These are phyloP conservation scores for Penicillium lividum DNA, from an alignment of 495 filamentous ascomycete species.

Conservation along the genomic window DNA sequence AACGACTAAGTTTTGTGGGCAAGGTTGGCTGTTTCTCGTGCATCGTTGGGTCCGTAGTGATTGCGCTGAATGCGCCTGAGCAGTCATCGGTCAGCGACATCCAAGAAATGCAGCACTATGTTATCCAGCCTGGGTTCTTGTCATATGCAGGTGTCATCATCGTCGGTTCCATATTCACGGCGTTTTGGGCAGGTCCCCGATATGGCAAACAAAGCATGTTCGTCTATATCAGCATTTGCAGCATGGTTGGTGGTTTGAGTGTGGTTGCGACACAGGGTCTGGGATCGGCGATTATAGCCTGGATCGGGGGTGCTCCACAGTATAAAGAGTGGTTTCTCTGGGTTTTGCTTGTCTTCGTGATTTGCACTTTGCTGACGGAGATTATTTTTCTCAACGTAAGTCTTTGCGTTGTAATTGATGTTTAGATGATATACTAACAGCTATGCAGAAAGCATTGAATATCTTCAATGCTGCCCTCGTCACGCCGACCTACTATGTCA, in stretches of 20 bases:
- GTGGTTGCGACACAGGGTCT: constrained; percentile 94
- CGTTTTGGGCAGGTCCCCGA: constrained; percentile 81
- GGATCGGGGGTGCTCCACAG: constrained; percentile 76
- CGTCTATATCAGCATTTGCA: constrained; percentile 95
- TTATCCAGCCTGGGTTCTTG: constrained; percentile 84
- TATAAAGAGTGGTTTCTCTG: constrained; percentile 99
- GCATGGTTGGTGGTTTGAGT: constrained; percentile 88
- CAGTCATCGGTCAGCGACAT: constrained; percentile 85
- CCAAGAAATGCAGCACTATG: constrained; percentile 89
- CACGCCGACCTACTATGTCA: constrained; percentile 97
- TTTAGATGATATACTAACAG: constrained; percentile 25
- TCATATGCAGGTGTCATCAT: constrained; percentile 83
- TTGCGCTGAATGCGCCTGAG: constrained; percentile 88
- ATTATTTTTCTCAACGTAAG: constrained; percentile 95
- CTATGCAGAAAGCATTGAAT: constrained; percentile 92
- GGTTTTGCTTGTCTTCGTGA: constrained; percentile 86
- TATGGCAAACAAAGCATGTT: constrained; percentile 98
- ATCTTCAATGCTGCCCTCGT: constrained; percentile 96
- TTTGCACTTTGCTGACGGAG: constrained; percentile 83
- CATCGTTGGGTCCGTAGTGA: constrained; percentile 89
- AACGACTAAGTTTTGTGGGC: constrained; percentile 91
- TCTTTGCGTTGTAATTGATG: constrained; percentile 10
- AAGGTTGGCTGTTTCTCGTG: constrained; percentile 96
- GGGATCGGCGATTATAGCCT: constrained; percentile 86
- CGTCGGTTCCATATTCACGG: constrained; percentile 66